Conservation (phyloP, 2,329 filamentous ascomycete genomes). For the Colletotrichum cuscutae region DNA sequence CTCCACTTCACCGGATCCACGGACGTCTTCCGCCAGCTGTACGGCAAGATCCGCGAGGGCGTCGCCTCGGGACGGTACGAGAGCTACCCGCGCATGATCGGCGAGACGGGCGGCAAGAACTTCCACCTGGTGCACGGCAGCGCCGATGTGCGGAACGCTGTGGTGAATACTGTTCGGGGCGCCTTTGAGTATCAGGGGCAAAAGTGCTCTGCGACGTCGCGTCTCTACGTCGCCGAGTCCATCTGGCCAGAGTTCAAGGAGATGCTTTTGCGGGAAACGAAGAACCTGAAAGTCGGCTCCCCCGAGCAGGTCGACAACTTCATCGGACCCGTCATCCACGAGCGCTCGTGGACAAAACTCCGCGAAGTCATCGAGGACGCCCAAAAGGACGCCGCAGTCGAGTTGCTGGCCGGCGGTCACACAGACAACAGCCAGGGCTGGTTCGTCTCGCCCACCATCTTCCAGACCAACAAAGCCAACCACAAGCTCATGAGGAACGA, state of each 20-base stretch:
- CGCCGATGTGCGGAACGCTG: constrained; percentile 82
- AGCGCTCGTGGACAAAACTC: constrained; percentile 83
- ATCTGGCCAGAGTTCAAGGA: constrained; percentile 78
- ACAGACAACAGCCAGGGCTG: constrained; percentile 84
- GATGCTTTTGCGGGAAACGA: constrained; percentile 73
- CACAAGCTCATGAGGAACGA: constrained; percentile 82
- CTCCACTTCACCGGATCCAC: constrained; percentile 97
- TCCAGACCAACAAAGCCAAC: constrained; percentile 76
- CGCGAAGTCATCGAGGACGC: constrained; percentile 80
- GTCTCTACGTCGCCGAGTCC: constrained; percentile 81
- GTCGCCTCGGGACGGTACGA: constrained; percentile 85
- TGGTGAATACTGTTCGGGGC: constrained; percentile 83
- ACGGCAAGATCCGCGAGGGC: constrained; percentile 84
- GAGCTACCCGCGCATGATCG: constrained; percentile 88
- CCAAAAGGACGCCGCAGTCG: constrained; percentile 78
- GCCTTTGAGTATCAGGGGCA: constrained; percentile 93
- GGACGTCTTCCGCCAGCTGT: constrained; percentile 87
- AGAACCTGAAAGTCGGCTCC: constrained; percentile 76
- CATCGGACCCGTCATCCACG: constrained; percentile 88
- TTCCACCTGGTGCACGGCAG: constrained; percentile 85
- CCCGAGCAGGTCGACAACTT: constrained; percentile 80
- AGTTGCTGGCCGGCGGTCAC: constrained; percentile 79
- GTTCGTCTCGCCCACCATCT: constrained; percentile 87
- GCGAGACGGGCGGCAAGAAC: constrained; percentile 94
- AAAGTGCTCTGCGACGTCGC: constrained; percentile 88